Conservation (phyloP, 163 green algal genomes). For the Scenedesmus sp. region DNA sequence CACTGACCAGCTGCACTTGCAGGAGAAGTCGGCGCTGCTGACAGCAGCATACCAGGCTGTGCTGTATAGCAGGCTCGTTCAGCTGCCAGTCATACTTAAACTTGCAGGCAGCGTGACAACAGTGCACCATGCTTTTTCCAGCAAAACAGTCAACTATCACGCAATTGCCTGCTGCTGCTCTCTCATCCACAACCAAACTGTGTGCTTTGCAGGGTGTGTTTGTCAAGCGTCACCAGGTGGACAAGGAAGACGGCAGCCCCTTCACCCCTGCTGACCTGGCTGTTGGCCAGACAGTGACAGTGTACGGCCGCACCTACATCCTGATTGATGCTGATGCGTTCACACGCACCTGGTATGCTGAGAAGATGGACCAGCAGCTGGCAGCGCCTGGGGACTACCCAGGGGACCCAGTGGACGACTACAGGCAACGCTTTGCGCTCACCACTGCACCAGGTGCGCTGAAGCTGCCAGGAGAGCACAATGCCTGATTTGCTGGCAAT, state of each 20-base stretch:
- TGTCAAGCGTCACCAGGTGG: conserved; percentile 83
- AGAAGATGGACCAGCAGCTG: conserved; percentile 54
- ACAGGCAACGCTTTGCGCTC: conserved; percentile 67
- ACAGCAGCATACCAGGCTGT: neutral
- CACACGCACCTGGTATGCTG: conserved; percentile 75
- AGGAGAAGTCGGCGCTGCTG: neutral
- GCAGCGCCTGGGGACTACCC: conserved; percentile 72
- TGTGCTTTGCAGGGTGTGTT: conserved; percentile 81
- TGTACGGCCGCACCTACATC: conserved; percentile 86
- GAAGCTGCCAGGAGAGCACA: neutral
- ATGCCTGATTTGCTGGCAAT: neutral
- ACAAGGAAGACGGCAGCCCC: conserved; percentile 62
- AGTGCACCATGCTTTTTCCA: too few species aligned
- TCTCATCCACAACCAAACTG: neutral
- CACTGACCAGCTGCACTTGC: neutral
- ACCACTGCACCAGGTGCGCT: conserved; percentile 55
- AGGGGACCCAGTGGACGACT: conserved; percentile 76
- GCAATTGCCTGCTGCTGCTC: neutral
- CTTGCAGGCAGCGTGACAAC: too few species aligned
- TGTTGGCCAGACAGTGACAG: conserved; percentile 76
- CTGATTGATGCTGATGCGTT: conserved; percentile 87
- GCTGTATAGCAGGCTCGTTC: neutral
- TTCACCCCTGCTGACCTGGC: conserved; percentile 74
- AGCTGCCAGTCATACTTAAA: neutral
- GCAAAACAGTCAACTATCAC: neutral